Conservation (phyloP, 805 yeast genomes). For the Komagataella kurtzmanii region DNA sequence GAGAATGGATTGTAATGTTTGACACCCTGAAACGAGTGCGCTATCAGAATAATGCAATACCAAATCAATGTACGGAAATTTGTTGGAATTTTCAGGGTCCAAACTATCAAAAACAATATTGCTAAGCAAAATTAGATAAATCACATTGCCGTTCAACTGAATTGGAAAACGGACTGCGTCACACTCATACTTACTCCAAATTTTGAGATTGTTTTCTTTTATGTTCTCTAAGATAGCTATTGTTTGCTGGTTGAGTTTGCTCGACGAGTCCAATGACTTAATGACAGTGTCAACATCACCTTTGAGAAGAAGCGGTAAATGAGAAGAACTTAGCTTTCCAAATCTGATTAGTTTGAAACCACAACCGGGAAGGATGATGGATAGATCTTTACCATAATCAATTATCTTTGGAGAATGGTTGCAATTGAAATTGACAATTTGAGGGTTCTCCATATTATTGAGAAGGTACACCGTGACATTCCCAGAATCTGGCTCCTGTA, state of each 20-base stretch:
- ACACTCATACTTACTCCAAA: not conserved
- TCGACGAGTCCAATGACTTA: not conserved
- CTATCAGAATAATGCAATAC: not conserved
- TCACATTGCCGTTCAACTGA: not conserved
- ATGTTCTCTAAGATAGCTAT: not conserved
- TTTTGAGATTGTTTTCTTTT: not conserved
- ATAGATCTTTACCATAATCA: not conserved
- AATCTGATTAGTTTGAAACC: not conserved
- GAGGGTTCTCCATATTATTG: not conserved
- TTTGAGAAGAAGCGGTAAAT: not conserved
- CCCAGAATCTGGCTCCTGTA: slow-evolving; percentile 17
- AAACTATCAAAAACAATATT: not conserved
- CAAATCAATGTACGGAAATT: not conserved
- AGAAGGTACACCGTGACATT: slow-evolving; percentile 6
- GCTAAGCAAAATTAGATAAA: not conserved
- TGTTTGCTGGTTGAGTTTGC: not conserved
- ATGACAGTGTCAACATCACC: not conserved
- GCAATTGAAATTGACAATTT: not conserved
- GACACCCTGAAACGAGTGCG: not conserved
- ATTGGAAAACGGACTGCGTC: not conserved
- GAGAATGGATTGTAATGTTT: not conserved
- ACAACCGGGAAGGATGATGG: not conserved
- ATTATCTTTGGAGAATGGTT: not conserved
- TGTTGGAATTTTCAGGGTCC: not conserved
- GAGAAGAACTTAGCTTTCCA: not conserved